Percentiles rank a stretch among this genome's conserved stretches.
phyloP scores from a whole-genome alignment of 1,139 yeast genomes.

The Lodderomyces oxycetoniae region DNA sequence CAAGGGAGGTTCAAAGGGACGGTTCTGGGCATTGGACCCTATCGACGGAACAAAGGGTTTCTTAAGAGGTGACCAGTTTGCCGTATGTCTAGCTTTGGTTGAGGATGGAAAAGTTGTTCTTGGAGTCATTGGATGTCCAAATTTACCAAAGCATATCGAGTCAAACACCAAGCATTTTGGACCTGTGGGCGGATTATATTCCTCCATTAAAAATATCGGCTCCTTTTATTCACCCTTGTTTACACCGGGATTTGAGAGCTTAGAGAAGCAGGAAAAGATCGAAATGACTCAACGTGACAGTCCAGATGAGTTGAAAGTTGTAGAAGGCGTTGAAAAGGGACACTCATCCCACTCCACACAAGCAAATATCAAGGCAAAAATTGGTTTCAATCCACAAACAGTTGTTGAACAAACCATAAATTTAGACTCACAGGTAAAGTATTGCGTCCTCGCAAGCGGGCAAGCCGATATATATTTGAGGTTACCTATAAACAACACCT shows the following conservation, averaged over 20 bases:
- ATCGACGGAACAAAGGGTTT: constrained; percentile 98
- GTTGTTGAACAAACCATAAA: constrained; percentile 55
- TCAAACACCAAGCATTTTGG: constrained; percentile 36
- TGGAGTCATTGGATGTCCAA: constrained; percentile 97
- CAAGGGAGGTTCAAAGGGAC: constrained; percentile 68
- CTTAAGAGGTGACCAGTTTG: constrained; percentile 92
- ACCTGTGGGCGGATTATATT: constrained; percentile 62
- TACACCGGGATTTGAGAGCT: constrained; percentile 30
- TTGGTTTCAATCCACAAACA: constrained; percentile 42
- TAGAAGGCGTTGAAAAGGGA: constrained; percentile 96
- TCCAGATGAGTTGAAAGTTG: constrained; percentile 57
- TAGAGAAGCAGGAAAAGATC: constrained; percentile 35
- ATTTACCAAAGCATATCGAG: constrained; percentile 54
- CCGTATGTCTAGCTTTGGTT: constrained; percentile 87
- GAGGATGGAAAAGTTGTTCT: constrained; percentile 80
- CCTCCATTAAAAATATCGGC: constrained; percentile 73
- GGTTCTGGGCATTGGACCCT: constrained; percentile 97
- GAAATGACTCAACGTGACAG: constrained; percentile 39
- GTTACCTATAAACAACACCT: constrained; percentile 68
- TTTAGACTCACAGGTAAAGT: constrained; percentile 93
- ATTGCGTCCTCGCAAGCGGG: constrained; percentile 86
- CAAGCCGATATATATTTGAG: constrained; percentile 90
- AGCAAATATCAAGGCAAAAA: constrained; percentile 57
- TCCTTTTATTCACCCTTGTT: constrained; percentile 54
- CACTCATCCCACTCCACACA: constrained; percentile 95